These are phyloP conservation scores for Nemania sp. DNA, from an alignment of 2,329 filamentous ascomycete genomes.

Conservation along the genomic window DNA sequence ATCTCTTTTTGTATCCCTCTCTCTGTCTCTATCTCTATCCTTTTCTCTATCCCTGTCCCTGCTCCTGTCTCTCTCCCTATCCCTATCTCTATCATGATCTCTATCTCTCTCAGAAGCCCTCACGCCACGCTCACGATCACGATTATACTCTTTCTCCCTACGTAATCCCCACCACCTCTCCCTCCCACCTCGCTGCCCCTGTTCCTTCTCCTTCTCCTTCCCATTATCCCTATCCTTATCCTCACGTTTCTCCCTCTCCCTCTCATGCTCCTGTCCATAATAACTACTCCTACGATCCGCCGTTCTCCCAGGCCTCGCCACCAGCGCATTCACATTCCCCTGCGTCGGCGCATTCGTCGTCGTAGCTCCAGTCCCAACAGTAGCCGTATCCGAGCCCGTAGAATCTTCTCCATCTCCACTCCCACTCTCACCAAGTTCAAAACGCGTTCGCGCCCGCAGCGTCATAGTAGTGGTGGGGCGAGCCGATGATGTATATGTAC, in stretches of 20 bases:
- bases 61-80: background rate
- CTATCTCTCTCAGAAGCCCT: constrained; percentile 4
- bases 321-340: no score
- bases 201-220: background rate
- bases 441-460: no score
- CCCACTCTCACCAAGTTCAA: constrained; percentile 16
- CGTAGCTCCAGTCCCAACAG: constrained; percentile 2
- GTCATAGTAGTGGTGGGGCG: no score
- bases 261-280: constrained; percentile 10
- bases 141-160: background rate
- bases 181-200: background rate
- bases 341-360: no score
- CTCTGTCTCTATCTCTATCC: constrained; percentile 1
- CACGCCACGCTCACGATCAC: constrained; percentile 4
- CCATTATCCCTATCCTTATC: no score
- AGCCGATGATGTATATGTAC: no score
- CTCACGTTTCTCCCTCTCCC: background rate
- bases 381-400: constrained; percentile 11
- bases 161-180: background rate
- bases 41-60: background rate
- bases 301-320: constrained; percentile 6
- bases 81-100: constrained; percentile 3
- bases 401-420: constrained; percentile 14
- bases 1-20: background rate
- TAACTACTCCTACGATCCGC: constrained; percentile 16